These are phyloP conservation scores for Tieghemostelium lacteum DNA, from an alignment of 78 protist species.

Conservation along the genomic window DNA sequence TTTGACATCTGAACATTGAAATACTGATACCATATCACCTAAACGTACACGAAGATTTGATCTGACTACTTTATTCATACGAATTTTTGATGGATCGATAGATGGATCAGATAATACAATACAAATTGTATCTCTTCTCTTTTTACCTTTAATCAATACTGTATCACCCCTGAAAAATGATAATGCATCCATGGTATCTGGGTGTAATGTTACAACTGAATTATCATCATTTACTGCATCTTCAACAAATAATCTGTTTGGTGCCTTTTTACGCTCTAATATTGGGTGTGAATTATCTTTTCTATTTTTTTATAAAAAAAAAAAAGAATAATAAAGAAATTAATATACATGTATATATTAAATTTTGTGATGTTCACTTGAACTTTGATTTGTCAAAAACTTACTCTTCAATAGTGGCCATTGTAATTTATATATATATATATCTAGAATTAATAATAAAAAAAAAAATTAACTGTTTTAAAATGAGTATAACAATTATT, in stretches of 20 bases:
- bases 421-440: background rate
- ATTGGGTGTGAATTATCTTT: constrained; percentile 69
- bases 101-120: constrained; percentile 96
- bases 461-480: background rate
- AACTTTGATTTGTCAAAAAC: background rate
- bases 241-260: constrained; percentile 98
- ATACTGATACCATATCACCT: constrained; percentile 97
- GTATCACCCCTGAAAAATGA: constrained; percentile 98
- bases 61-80: constrained; percentile 95
- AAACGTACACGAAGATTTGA: constrained; percentile 94
- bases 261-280: constrained; percentile 90
- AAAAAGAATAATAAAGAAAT: background rate
- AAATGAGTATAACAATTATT: background rate
- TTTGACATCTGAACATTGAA: constrained; percentile 93
- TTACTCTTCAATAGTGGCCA: constrained; percentile 71
- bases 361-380: background rate
- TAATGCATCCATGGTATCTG: constrained; percentile 93
- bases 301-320: background rate
- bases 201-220: constrained; percentile 94
- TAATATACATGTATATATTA: background rate
- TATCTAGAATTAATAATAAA: background rate
- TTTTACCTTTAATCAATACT: constrained; percentile 98
- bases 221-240: constrained; percentile 98
- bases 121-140: constrained; percentile 97
- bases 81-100: constrained; percentile 92